Evolutionary conservation across 2,329 filamentous ascomycete species (phyloP), one percentile per base, ranked within the genome.

Genomic region (Colletotrichum spaethianum): DNA sequence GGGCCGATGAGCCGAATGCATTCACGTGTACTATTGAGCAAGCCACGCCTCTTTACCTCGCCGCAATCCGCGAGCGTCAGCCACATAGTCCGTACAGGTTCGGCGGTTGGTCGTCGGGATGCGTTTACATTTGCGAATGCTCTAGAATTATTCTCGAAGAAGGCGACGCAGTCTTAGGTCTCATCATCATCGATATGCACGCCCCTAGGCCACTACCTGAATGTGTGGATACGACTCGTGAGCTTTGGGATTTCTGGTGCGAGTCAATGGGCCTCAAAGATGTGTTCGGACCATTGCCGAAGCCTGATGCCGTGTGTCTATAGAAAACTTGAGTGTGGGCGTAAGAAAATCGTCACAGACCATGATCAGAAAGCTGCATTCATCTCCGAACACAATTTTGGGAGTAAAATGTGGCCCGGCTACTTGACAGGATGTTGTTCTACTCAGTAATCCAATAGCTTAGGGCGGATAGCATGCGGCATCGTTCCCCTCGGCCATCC

Each of bases 401-500:
- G 3, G 7, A 28, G 9, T 16, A 28, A 2, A 16, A 1, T 1
- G 23, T 52, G 11, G 11, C 7, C 48, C n/a, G 48, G 18, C 8
- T 44, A 20, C 48, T 26, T 14, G 11, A 3, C 26, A 14, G n/a
- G 3, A 6, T 2, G 11, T 28, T 4, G 12, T 14, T 57, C 14
- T 33, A 53, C 6, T 64, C 66, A 12, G 40, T 4, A 1, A 69
- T 4, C 66, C 66, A 64, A 23, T 23, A 12, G 16, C 50, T 11
- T 40, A 69, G 16, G 11, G 52, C 36, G 20, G 67, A 62, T 23
- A 70, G 26, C 38, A 67, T 11, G 4, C 38, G 31, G 33, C 67
- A 70, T 23, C 63, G 63, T 28, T 67, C 33, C 7, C 67, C 67
- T 23, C 67, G 62, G 9, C 67, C 67, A 26, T 70, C 67, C 28